phyloP scores from a whole-genome alignment of 176 grass and related monocot species.

The Ensete glaucum region DNA sequence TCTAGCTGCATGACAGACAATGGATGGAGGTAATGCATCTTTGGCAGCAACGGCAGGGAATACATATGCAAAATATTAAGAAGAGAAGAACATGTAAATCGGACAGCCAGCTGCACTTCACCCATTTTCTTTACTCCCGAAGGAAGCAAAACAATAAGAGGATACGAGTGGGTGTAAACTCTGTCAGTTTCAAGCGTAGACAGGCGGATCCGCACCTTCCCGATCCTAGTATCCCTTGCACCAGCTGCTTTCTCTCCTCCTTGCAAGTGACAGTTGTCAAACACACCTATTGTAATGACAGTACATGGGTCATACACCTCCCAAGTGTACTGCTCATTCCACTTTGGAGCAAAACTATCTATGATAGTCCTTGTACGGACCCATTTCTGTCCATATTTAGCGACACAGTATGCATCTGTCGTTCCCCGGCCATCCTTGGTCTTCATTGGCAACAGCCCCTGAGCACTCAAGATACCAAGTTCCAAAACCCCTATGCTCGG shows the following conservation, averaged over 20 bases:
- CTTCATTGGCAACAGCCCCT: conserved; percentile 54
- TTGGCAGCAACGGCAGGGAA: conserved; percentile 52
- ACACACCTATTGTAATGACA: conserved; percentile 58
- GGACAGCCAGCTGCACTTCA: conserved; percentile 54
- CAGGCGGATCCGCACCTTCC: conserved; percentile 60
- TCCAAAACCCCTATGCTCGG: conserved; percentile 55
- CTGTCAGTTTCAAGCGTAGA: conserved; percentile 60
- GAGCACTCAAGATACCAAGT: conserved; percentile 52
- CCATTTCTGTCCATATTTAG: conserved; percentile 75
- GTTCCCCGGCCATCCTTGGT: conserved; percentile 68
- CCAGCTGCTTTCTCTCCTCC: conserved; percentile 57
- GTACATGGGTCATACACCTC: conserved; percentile 63
- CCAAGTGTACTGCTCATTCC: conserved; percentile 75
- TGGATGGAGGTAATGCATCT: conserved; percentile 64
- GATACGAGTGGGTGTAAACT: conserved; percentile 59
- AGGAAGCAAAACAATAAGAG: conserved; percentile 54
- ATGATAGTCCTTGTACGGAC: conserved; percentile 62
- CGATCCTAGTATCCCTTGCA: conserved; percentile 48
- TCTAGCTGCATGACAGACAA: conserved; percentile 47
- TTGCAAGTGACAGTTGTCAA: conserved; percentile 60
- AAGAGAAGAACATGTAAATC: conserved; percentile 55
- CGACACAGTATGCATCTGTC: conserved; percentile 61
- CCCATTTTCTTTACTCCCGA: conserved; percentile 63
- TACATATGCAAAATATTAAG: conserved; percentile 58
- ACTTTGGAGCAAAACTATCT: conserved; percentile 50